These are phyloP conservation scores for Russula olivacea DNA, from an alignment of 768 basidiomycete genomes.

Conservation along the genomic window DNA sequence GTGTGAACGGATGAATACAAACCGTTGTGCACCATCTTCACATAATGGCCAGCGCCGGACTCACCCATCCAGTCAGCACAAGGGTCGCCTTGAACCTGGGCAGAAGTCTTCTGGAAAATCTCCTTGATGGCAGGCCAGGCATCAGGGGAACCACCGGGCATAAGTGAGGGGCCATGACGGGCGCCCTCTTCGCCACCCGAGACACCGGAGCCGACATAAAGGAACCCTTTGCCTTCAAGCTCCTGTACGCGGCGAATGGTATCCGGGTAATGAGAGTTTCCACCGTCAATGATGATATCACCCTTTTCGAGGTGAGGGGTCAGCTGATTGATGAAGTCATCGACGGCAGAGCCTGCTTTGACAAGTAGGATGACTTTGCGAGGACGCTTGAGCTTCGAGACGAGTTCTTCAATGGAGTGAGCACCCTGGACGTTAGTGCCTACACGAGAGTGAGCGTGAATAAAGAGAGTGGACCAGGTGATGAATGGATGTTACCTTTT, in stretches of 20 bases:
- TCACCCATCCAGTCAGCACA: constrained; percentile 99
- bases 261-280: constrained; percentile 99
- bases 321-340: constrained; percentile 89
- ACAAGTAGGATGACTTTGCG: constrained; percentile 98
- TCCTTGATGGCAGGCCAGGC: constrained; percentile 98
- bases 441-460: constrained; percentile 33
- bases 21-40: constrained; percentile 99
- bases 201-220: constrained; percentile 98
- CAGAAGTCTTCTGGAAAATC: constrained; percentile 97
- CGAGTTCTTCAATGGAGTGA: constrained; percentile 87
- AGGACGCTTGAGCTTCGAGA: constrained; percentile 86
- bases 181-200: constrained; percentile 99
- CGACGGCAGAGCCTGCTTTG: constrained; percentile 95
- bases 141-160: constrained; percentile 93
- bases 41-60: constrained; percentile 93
- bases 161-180: constrained; percentile 92
- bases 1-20: constrained; percentile 27
- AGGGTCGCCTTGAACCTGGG: constrained; percentile 89
- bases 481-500: constrained; percentile 63
- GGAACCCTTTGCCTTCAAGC: constrained; percentile 88
- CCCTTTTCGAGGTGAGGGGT: constrained; percentile 86
- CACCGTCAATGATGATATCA: constrained; percentile 99
- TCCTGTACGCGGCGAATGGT: constrained; percentile 91
- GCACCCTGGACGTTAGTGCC: constrained; percentile 96
- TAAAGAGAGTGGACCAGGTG: constrained; percentile 25